Base-by-base conservation (phyloP, 192 early-diverging fungal genomes). In the Allomyces macrogynus region DNA sequence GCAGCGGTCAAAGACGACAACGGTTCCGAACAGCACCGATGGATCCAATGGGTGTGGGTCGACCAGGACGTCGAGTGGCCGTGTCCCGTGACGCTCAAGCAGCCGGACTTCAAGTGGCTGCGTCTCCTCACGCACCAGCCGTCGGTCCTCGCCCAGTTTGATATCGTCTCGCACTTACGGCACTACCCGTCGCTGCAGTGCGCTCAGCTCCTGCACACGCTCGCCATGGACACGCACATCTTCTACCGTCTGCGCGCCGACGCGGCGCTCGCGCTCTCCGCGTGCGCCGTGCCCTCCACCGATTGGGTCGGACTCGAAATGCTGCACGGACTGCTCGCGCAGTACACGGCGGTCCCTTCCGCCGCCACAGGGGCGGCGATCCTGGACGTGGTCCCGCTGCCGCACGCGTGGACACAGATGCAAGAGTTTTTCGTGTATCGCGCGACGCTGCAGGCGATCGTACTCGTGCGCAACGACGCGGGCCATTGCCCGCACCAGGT, bases 51-150 rank as follows among this genome's bases (percentile, higher is more conserved):
- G 90, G 93, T 99, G 74, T 81, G 92, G 40, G 71, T 96, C 63
- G 94, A 99, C 69, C 87, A 91, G 3, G 94, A 95, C 62, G 77
- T 87, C 63, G 89, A 95, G 64, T 99, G 96, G 96, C 72, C 93
- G 20, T 91, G 91, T 67, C 68, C 82, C 10, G 87, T 93, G 63
- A 78, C 83, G 23, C 91, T 94, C 66, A 81, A 86, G 65, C 92
- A 96, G 73, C 81, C 85, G 0, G 89, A 89, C 65, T 93, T 89
- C 69, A 97, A 94, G 93, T 99, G 94, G 94, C 16, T 57, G 49
- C 16, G 16, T 3, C 16, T 57, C 12, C 12, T 57, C 16, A 14
- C 16, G 49, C 49, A 57, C 49, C 49, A 14, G 49, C 49, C 49
- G 16, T 57, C 49, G 20, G 49, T 57, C 12, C 49, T 57, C 2